Evolutionary conservation across 176 grass and related monocot species (phyloP).

Genomic region (Pontederia crassipes): DNA sequence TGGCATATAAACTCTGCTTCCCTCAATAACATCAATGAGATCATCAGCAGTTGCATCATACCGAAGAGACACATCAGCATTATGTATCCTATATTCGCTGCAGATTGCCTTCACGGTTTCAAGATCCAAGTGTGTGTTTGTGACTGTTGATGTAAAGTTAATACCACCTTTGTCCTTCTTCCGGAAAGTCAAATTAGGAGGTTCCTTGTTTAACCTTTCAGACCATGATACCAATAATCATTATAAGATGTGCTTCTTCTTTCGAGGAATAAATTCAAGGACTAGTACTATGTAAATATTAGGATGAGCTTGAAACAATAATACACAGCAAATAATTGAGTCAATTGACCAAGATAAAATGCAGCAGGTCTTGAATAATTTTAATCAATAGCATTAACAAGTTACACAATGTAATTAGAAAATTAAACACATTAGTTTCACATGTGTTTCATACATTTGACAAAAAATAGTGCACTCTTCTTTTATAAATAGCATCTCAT

Average conservation of each 20-base stretch:
- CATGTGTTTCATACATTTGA: too few relatives aligned
- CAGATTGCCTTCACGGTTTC: constrained; percentile 97
- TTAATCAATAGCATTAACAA: too few relatives aligned
- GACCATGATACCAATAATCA: background rate
- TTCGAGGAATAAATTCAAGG: too few relatives aligned
- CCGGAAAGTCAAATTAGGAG: constrained; percentile 85
- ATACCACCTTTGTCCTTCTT: constrained; percentile 95
- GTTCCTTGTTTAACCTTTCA: constrained; percentile 88
- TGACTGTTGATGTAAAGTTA: constrained; percentile 91
- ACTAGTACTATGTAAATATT: too few relatives aligned
- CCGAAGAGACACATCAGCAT: constrained; percentile 83
- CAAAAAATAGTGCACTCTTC: too few relatives aligned
- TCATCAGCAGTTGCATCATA: constrained; percentile 94
- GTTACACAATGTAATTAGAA: too few relatives aligned
- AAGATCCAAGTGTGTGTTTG: constrained; percentile 81
- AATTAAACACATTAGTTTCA: too few relatives aligned
- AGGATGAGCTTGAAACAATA: too few relatives aligned
- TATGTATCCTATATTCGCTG: constrained; percentile 92
- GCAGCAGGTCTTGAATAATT: too few relatives aligned
- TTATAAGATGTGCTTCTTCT: background rate
- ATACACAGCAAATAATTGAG: too few relatives aligned
- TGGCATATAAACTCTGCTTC: constrained; percentile 89
- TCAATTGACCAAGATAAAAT: too few relatives aligned
- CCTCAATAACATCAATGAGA: constrained; percentile 95
- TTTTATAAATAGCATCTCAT: too few relatives aligned